A percentile compares a stretch with the other conserved stretches of the same genome.
Evolutionary conservation across 352 stramenopile species (phyloP).

Genomic region (Pythium volutum): DNA sequence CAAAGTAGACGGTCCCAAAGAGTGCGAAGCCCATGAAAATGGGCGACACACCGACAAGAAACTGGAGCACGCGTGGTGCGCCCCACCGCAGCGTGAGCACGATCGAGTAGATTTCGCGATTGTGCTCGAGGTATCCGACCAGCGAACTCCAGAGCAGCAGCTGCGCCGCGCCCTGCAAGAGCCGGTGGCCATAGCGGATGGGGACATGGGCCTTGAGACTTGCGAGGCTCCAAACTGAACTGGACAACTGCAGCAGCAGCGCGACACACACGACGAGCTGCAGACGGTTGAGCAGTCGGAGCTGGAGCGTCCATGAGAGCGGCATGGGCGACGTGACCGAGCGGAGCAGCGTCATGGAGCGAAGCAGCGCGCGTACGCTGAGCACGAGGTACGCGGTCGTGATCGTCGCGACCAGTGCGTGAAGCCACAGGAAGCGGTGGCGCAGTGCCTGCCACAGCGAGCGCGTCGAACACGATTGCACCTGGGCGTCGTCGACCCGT

Average conservation of each 20-base stretch:
- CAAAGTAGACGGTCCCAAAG: conserved; percentile 90
- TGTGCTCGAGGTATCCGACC: conserved; percentile 88
- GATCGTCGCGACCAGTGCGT: conserved; percentile 51
- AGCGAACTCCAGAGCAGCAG: conserved; percentile 81
- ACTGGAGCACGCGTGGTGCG: conserved; percentile 79
- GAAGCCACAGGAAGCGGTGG: conserved; percentile 75
- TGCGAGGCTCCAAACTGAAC: conserved; percentile 70
- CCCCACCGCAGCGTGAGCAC: conserved; percentile 87
- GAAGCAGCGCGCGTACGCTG: conserved; percentile 48
- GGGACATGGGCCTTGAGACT: conserved; percentile 71
- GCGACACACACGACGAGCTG: conserved; percentile 57
- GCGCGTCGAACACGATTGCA: conserved; percentile 42
- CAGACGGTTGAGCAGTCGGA: conserved; percentile 71
- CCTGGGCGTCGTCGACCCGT: conserved; percentile 55
- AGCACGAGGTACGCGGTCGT: conserved; percentile 60
- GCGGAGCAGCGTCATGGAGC: conserved; percentile 37
- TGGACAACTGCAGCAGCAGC: conserved; percentile 50
- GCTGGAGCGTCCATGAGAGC: conserved; percentile 45
- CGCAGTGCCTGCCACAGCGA: conserved; percentile 55
- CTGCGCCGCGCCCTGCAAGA: conserved; percentile 65
- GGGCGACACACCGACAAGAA: conserved; percentile 84
- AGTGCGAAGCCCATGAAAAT: conserved; percentile 88
- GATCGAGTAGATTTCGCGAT: conserved; percentile 85
- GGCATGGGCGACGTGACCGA: conserved; percentile 25
- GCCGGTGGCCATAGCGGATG: conserved; percentile 68